A percentile compares a stretch with the other conserved stretches of the same genome.
These are phyloP conservation scores for Boletus rubescentipes DNA, from an alignment of 768 basidiomycete genomes.

Conservation along the genomic window DNA sequence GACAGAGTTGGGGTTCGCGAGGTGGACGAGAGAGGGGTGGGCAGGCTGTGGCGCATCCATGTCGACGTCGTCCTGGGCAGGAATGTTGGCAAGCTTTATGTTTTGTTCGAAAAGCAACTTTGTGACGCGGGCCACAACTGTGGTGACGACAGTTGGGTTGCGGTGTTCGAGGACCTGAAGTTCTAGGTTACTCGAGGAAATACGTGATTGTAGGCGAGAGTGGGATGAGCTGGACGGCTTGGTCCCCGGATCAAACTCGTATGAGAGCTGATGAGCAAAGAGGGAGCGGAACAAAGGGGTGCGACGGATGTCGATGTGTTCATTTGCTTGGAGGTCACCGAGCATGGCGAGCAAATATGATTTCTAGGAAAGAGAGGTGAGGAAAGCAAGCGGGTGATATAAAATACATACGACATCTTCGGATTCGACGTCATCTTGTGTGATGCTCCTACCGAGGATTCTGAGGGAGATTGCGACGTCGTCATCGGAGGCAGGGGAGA, in stretches of 20 bases:
- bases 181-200: constrained; percentile 18
- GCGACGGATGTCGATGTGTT: constrained; percentile 33
- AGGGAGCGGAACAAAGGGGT: constrained; percentile 43
- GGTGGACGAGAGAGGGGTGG: constrained; percentile 22
- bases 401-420: constrained; percentile 45
- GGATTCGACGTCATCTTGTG: constrained; percentile 41
- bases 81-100: constrained; percentile 39
- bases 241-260: constrained; percentile 18
- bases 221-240: constrained; percentile 19
- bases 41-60: constrained; percentile 13
- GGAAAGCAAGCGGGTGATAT: background rate
- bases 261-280: constrained; percentile 26
- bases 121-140: constrained; percentile 46
- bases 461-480: constrained; percentile 30
- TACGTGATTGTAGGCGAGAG: constrained; percentile 11
- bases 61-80: constrained; percentile 28
- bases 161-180: constrained; percentile 38
- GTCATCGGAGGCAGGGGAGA: constrained; percentile 31
- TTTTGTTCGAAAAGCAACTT: constrained; percentile 46
- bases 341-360: constrained; percentile 43
- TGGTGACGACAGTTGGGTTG: constrained; percentile 43
- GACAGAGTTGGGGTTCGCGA: constrained; percentile 33
- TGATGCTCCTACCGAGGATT: constrained; percentile 46
- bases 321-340: constrained; percentile 36
- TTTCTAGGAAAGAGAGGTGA: constrained; percentile 32